A percentile compares a stretch with the other conserved stretches of the same genome.
phyloP scores from a whole-genome alignment of 2,329 filamentous ascomycete species.

The Verticillium longisporum region DNA sequence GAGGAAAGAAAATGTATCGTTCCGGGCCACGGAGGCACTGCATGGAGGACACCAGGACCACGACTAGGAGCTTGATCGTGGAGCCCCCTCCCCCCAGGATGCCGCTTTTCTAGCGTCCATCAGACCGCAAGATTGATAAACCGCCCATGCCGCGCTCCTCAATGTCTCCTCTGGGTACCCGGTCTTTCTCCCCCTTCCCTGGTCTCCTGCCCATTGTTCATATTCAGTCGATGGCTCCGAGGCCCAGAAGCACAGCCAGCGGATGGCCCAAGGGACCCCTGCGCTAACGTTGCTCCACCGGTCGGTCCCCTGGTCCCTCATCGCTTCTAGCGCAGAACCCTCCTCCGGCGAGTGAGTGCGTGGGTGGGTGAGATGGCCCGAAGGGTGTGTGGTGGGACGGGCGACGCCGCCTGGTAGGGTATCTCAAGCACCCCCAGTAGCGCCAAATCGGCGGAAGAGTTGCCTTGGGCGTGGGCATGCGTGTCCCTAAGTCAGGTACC shows the following conservation, averaged over 20 bases:
- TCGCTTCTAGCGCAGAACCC: background rate
- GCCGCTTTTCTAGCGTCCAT: background rate
- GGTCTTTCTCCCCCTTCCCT: background rate
- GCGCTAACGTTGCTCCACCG: constrained; percentile 2
- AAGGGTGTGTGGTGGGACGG: background rate
- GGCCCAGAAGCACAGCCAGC: constrained; percentile 2
- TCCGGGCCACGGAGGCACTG: constrained; percentile 4
- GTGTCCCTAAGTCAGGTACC: background rate
- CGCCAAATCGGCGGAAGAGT: background rate
- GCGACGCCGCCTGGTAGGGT: background rate
- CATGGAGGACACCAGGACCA: background rate
- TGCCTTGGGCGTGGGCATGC: background rate
- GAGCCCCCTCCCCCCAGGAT: background rate
- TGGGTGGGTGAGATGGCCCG: background rate
- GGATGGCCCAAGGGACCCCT: constrained; percentile 12
- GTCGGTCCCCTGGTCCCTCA: background rate
- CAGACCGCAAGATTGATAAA: background rate
- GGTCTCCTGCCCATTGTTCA: background rate
- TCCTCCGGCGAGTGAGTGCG: background rate
- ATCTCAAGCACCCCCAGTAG: background rate
- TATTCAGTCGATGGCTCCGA: background rate
- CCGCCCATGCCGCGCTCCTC: background rate
- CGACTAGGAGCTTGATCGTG: background rate
- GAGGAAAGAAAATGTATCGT: constrained; percentile 8
- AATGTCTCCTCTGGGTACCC: background rate